A percentile compares a stretch with the other conserved stretches of the same genome.
These are phyloP conservation scores for Colletotrichum sp. DNA, from an alignment of 2,329 filamentous ascomycete genomes.

Conservation along the genomic window DNA sequence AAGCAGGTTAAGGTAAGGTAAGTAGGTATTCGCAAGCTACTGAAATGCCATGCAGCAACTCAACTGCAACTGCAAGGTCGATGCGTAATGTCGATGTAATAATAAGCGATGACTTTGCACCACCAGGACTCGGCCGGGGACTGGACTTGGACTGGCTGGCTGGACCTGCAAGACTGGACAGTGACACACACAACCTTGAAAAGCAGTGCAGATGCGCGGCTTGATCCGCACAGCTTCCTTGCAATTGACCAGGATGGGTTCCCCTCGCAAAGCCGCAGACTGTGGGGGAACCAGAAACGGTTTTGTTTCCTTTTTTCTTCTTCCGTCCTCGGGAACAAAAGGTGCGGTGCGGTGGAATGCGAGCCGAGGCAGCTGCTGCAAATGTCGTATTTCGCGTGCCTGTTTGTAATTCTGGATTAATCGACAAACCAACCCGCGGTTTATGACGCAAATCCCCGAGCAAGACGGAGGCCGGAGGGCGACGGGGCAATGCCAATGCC, in stretches of 20 bases:
- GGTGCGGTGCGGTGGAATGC: neutral
- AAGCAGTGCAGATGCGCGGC: conserved; percentile 1
- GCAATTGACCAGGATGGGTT: neutral
- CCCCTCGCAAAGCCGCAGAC: neutral
- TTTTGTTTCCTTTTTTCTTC: neutral
- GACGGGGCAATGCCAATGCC: neutral
- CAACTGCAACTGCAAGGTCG: neutral
- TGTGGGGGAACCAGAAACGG: conserved; percentile 2
- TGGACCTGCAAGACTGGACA: neutral
- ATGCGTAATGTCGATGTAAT: neutral
- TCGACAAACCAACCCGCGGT: neutral
- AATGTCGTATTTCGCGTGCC: neutral
- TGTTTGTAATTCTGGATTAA: neutral
- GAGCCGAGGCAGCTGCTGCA: neutral
- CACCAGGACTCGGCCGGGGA: neutral
- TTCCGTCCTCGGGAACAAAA: neutral
- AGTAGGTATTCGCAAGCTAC: neutral
- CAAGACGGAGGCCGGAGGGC: neutral
- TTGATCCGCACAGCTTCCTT: conserved; percentile 11
- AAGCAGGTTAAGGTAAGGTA: neutral
- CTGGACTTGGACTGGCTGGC: neutral
- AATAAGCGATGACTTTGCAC: neutral
- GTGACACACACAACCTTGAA: neutral
- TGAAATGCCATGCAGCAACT: neutral
- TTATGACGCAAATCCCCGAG: neutral